Conservation (phyloP, 345 rosid genomes). For the Rhodamnia rubescens region DNA sequence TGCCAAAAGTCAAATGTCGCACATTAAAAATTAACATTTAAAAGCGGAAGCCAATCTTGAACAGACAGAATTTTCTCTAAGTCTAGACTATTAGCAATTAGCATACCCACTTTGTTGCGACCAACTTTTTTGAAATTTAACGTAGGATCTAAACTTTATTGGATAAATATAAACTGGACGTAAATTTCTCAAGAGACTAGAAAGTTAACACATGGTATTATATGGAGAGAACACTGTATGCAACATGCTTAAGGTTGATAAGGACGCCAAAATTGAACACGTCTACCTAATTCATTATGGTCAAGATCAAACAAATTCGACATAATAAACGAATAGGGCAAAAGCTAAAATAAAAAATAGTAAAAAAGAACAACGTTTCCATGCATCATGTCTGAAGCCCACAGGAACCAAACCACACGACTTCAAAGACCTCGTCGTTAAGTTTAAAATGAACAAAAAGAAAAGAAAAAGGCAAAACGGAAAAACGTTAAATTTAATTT, state of each 20-base stretch:
- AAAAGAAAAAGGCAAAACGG: background rate
- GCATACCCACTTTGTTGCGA: background rate
- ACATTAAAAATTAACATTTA: background rate
- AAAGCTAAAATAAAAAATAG: background rate
- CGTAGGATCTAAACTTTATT: accelerated
- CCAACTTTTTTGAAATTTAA: background rate
- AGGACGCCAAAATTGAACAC: background rate
- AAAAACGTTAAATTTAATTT: background rate
- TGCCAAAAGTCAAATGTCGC: background rate
- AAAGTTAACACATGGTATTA: no score
- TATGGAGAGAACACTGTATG: background rate
- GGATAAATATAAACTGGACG: background rate
- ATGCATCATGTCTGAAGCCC: background rate
- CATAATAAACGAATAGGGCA: background rate
- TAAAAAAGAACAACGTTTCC: background rate
- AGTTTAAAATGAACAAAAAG: background rate
- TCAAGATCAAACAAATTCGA: background rate
- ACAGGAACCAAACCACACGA: background rate
- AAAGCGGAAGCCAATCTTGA: background rate
- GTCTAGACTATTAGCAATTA: background rate
- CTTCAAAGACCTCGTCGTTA: background rate
- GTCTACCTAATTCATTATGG: background rate
- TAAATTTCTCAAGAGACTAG: background rate
- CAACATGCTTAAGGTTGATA: background rate
- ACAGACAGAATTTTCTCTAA: background rate